These are phyloP conservation scores for Oenanthe javanica DNA, from an alignment of 140 eudicot genomes.

Conservation along the genomic window DNA sequence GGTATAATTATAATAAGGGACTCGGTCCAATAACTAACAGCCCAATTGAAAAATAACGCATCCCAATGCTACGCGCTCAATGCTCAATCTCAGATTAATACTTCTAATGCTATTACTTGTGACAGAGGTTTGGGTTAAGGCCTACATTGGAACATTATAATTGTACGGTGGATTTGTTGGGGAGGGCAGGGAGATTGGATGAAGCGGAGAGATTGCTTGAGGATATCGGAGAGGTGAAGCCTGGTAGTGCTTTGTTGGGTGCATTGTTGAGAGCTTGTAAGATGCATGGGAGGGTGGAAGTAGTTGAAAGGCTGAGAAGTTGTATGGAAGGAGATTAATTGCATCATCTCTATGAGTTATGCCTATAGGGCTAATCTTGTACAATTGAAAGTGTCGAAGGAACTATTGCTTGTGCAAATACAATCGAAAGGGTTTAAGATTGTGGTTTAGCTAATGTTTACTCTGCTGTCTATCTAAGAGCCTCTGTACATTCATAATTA, in stretches of 20 bases:
- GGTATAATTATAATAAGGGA: too few species aligned
- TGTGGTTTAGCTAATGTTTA: not conserved
- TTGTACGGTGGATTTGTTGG: conserved; percentile 64
- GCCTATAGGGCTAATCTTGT: not conserved
- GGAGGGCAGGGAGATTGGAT: conserved; percentile 43
- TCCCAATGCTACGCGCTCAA: too few species aligned
- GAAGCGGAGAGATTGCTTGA: conserved; percentile 36
- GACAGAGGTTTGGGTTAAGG: conserved; percentile 21
- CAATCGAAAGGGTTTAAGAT: not conserved
- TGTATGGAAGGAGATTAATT: conserved; percentile 23
- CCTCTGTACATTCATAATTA: not conserved
- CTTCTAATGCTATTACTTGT: too few species aligned
- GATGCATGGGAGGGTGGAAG: conserved; percentile 41
- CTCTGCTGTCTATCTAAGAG: not conserved
- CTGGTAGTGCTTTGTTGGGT: conserved; percentile 39
- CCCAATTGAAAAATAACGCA: too few species aligned
- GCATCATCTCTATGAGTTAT: not conserved
- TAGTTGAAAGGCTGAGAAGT: conserved; percentile 43
- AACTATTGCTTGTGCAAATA: not conserved
- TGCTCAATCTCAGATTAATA: too few species aligned
- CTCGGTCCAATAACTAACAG: too few species aligned
- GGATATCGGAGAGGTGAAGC: conserved; percentile 32
- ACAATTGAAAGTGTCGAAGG: not conserved
- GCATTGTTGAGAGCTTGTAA: conserved; percentile 43
- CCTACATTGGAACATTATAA: conserved; percentile 46